Evolutionary conservation across 2,329 filamentous ascomycete species (phyloP).

Genomic region (Scedosporium apiospermum): DNA sequence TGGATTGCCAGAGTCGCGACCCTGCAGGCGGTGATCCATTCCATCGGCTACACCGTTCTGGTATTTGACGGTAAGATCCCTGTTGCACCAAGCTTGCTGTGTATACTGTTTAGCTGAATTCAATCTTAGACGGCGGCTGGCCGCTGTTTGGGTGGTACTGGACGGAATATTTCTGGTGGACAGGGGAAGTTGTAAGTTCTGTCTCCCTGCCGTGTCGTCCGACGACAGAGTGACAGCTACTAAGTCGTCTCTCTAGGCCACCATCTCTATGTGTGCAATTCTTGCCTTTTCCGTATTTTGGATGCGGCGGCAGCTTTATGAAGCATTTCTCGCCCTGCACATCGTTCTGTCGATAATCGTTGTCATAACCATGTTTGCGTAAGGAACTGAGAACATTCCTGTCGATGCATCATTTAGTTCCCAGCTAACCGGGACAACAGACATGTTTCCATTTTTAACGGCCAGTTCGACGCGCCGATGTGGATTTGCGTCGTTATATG

Average conservation of each 20-base stretch:
- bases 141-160: conserved; percentile 25
- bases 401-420: background rate
- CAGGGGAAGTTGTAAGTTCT: conserved; percentile 33
- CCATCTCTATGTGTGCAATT: conserved; percentile 33
- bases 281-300: conserved; percentile 39
- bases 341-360: conserved; percentile 41
- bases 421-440: conserved; percentile 18
- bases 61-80: conserved; percentile 23
- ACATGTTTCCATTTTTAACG: conserved; percentile 42
- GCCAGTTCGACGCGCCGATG: conserved; percentile 37
- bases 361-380: conserved; percentile 41
- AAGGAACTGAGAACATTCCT: conserved; percentile 14
- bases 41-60: conserved; percentile 45
- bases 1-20: conserved; percentile 56
- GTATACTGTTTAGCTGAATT: background rate
- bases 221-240: background rate
- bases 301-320: conserved; percentile 42
- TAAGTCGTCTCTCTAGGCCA: conserved; percentile 21
- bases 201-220: background rate
- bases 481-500: conserved; percentile 41
- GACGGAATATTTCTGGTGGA: conserved; percentile 37
- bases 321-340: conserved; percentile 38
- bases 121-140: conserved; percentile 25
- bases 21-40: conserved; percentile 53
- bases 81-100: background rate